Evolutionary conservation across 2,329 filamentous ascomycete genomes (phyloP), one percentile per base, ranked within the genome.

Genomic region (Trichothecium sympodiale): DNA sequence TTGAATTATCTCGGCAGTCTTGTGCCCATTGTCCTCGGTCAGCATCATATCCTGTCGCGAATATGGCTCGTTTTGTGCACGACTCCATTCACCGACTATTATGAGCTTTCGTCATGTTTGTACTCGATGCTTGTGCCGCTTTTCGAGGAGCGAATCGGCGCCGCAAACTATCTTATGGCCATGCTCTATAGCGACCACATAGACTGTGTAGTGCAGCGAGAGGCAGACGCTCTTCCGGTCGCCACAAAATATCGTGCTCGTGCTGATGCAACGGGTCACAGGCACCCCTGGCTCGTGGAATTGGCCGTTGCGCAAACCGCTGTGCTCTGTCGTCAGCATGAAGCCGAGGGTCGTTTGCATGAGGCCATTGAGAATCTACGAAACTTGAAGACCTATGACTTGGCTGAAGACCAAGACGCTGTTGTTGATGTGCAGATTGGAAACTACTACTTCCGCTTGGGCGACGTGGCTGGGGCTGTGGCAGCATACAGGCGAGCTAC

Each of bases 111-210:
- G 4, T 45, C 50, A 28, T 43, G 49, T 6, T 40, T 57, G n/a
- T 57, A 57, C 38, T 44, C 43, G 6, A 39, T 48, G 25, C 39
- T 57, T 8, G 44, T 54, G 5, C 52, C 54, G 1, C 37, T 54
- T 10, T 42, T 57, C 16, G 54, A 57, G 26, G 42, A 52, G 8
- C 45, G 46, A 3, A 48, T 52, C 17, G 54, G 54, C 5, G 41
- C 52, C 1, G 54, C 54, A 12, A 57, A 57, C 35, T 48, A 47
- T 29, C 38, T 57, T 14, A 57, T 51, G 17, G 47, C 51, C 17
- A 47, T 56, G 14, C 39, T 57, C 15, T 56, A 56, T 39, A 51
- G 52, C 34, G 54, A 57, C 29, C 53, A 57, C 34, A 47, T 56
- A 35, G 54, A 57, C 41, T 56, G 51, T 14, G 40, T 57, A 2